phyloP scores from a whole-genome alignment of 2,329 filamentous ascomycete species.

The Dryadomyces quercivorus region DNA sequence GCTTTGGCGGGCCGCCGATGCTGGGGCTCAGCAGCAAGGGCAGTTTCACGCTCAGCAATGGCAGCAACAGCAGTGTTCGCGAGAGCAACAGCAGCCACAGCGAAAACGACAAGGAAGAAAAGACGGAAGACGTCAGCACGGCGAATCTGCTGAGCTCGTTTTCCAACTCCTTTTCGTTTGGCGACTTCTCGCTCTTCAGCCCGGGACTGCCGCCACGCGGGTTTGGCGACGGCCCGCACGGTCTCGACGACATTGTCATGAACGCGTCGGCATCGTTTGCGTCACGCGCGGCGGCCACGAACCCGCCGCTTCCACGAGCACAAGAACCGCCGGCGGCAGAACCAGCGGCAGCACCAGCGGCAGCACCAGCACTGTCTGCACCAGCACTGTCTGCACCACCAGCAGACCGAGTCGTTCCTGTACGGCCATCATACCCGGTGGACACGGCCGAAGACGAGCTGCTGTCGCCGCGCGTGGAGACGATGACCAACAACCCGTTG shows the following conservation, averaged over 20 bases:
- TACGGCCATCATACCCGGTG: neutral
- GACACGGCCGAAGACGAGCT: conserved; percentile 31
- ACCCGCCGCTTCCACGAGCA: neutral
- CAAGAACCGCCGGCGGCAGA: too few species aligned
- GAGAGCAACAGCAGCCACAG: neutral
- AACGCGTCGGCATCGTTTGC: conserved; percentile 20
- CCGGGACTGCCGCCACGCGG: neutral
- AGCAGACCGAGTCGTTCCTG: neutral
- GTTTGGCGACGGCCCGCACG: neutral
- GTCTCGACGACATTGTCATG: conserved; percentile 8
- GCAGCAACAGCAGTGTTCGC: conserved; percentile 8
- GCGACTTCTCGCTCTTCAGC: neutral
- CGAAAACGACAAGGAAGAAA: conserved; percentile 12
- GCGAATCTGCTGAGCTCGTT: neutral
- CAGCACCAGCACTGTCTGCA: too few species aligned
- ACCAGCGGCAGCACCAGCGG: too few species aligned
- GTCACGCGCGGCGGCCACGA: conserved; percentile 3
- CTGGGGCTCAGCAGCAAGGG: neutral
- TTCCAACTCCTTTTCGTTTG: neutral
- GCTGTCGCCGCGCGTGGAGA: conserved; percentile 59
- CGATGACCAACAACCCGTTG: conserved; percentile 59
- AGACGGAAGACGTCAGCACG: conserved; percentile 16
- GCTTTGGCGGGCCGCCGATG: conserved; percentile 25
- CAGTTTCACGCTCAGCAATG: conserved; percentile 8
- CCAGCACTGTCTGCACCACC: too few species aligned